Conservation (phyloP, 2,329 filamentous ascomycete genomes). For the Nothomitra cinnamomea region DNA sequence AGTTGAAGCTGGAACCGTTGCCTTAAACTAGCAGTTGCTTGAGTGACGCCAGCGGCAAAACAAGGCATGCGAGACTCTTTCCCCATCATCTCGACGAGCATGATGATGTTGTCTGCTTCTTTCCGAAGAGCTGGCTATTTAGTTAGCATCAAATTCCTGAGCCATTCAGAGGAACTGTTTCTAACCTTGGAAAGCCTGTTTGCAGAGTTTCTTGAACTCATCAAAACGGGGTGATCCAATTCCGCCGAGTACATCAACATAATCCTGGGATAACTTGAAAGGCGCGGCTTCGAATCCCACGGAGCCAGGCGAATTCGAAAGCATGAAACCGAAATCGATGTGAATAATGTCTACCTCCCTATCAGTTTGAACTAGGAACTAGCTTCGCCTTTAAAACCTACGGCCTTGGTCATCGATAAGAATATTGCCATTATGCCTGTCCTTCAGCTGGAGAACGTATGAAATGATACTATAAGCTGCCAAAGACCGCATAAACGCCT, state of each 20-base stretch:
- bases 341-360: constrained; percentile 47
- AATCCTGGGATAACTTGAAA: constrained; percentile 75
- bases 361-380: background rate
- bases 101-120: constrained; percentile 65
- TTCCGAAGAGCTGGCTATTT: constrained; percentile 45
- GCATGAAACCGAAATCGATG: constrained; percentile 82
- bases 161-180: constrained; percentile 4
- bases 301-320: constrained; percentile 69
- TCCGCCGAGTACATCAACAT: constrained; percentile 68
- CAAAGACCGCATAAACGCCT: constrained; percentile 65
- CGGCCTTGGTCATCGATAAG: constrained; percentile 63
- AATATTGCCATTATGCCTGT: constrained; percentile 74
- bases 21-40: constrained; percentile 50
- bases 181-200: constrained; percentile 64
- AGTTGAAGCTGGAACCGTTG: constrained; percentile 69
- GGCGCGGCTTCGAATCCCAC: constrained; percentile 77
- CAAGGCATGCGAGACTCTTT: constrained; percentile 72
- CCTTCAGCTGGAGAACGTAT: constrained; percentile 70
- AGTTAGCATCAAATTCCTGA: constrained; percentile 6
- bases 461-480: constrained; percentile 76
- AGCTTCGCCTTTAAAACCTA: constrained; percentile 17
- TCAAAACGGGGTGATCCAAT: constrained; percentile 52
- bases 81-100: constrained; percentile 73
- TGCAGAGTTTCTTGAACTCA: constrained; percentile 63
- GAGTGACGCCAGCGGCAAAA: constrained; percentile 55